These are phyloP conservation scores for Pythium sukuiense DNA, from an alignment of 352 stramenopile genomes.

Conservation along the genomic window DNA sequence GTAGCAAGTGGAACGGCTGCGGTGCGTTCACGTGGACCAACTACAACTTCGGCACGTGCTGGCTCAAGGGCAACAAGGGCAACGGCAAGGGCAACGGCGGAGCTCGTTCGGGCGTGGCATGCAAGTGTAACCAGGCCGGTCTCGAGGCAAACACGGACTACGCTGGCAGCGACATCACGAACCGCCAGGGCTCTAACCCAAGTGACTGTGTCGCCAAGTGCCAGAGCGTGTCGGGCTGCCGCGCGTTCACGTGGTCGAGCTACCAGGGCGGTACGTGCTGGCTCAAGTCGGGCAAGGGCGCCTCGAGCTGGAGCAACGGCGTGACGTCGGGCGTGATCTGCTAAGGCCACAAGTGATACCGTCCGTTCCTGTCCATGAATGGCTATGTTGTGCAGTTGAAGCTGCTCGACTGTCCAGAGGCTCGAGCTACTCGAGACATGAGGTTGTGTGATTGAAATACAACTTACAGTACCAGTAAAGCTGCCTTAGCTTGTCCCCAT, in stretches of 20 bases:
- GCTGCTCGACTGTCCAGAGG: background rate
- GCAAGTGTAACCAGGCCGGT: conserved; percentile 16
- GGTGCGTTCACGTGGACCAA: conserved; percentile 42
- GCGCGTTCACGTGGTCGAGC: conserved; percentile 1
- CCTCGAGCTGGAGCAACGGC: conserved; percentile 2
- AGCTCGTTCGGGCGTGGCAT: background rate
- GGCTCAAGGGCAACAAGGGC: conserved; percentile 28
- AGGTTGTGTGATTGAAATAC: background rate
- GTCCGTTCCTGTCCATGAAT: background rate
- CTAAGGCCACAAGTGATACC: background rate
- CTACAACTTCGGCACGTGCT: conserved; percentile 54
- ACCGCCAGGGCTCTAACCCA: background rate
- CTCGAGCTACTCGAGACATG: background rate
- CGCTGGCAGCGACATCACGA: conserved; percentile 2
- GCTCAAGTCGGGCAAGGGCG: conserved; percentile 23
- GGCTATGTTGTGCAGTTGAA: background rate
- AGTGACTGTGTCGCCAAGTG: background rate
- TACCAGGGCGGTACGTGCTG: conserved; percentile 32
- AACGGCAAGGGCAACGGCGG: background rate
- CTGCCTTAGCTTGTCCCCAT: too few relatives aligned
- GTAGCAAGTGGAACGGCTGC: conserved; percentile 10
- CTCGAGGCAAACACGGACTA: conserved; percentile 19
- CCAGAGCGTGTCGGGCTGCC: conserved; percentile 1
- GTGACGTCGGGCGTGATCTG: conserved; percentile 2
- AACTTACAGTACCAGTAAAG: background rate